phyloP scores from a whole-genome alignment of 306 rosid species.

The Myrica gale region DNA sequence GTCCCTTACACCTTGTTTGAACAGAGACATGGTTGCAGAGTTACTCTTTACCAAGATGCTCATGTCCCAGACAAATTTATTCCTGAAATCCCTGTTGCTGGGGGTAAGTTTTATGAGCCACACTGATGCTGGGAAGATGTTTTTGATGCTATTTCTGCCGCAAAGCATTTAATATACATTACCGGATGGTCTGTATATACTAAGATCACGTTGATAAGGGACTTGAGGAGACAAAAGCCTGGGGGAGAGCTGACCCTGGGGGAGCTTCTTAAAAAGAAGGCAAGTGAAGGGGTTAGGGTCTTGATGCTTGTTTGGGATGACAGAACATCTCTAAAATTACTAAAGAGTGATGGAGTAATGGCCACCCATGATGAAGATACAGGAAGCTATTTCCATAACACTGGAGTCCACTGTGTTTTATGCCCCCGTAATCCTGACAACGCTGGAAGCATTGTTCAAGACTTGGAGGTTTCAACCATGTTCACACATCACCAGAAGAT shows the following conservation, averaged over 20 bases:
- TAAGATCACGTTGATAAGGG: slow-evolving; percentile 37
- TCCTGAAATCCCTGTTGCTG: slow-evolving; percentile 38
- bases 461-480: slow-evolving; percentile 40
- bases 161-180: slow-evolving; percentile 46
- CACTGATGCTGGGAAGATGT: slow-evolving; percentile 54
- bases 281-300: slow-evolving; percentile 44
- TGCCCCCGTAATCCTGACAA: slow-evolving; percentile 47
- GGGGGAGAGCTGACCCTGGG: slow-evolving; percentile 42
- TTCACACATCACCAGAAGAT: slow-evolving; percentile 60
- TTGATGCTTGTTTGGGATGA: slow-evolving; percentile 63
- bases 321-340: slow-evolving; percentile 43
- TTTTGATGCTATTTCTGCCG: slow-evolving; percentile 42
- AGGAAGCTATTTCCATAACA: slow-evolving; percentile 36
- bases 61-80: slow-evolving; percentile 37
- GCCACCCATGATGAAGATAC: slow-evolving; percentile 55
- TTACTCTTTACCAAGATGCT: slow-evolving; percentile 56
- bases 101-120: slow-evolving; percentile 28
- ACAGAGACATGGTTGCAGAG: slow-evolving; percentile 47
- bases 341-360: slow-evolving; percentile 50
- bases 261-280: slow-evolving; percentile 48
- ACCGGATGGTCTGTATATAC: slow-evolving; percentile 55
- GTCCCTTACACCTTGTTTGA: slow-evolving; percentile 46
- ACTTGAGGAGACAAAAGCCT: slow-evolving; percentile 28
- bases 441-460: slow-evolving; percentile 31
- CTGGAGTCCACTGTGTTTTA: slow-evolving; percentile 39